Evolutionary conservation across 1,139 yeast genomes (phyloP), one percentile per base, ranked within the genome.

Genomic region (Yamadazyma mexicana): DNA sequence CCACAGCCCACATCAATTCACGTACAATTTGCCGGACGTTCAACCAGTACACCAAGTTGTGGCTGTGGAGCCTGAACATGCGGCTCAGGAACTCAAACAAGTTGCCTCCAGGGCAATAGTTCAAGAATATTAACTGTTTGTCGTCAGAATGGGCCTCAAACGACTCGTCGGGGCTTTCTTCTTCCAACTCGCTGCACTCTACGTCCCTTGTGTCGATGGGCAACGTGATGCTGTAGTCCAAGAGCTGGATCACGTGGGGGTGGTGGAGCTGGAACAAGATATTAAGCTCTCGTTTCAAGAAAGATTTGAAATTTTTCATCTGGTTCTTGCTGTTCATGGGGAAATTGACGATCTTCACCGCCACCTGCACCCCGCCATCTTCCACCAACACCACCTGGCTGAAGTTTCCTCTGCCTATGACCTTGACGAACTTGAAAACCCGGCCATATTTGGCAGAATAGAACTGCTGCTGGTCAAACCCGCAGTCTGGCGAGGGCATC

Each of bases 41-140:
- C 36, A 58, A 52, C 58, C 82, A 71, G 30, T 69, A 69, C 5
- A 43, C 56, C 30, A 76, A 44, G 15, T 58, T 49, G 11, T 62
- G 56, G 11, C 33, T 29, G 33, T 40, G 43, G 14, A 40, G 23
- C 33, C 44, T 40, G 34, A 47, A 43, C 36, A 54, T 46, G 4
- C 32, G 36, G 8, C 35, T 31, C 5, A 85, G 75, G 42, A 87
- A 75, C 31, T 81, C 81, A 52, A 83, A 81, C 33, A 92, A 61
- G 54, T 88, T 95, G 1, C 98, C 97, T 2, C 98, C 97, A 10
- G 69, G 63, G 54, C 91, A 86, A 56, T 77, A 87, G 2, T 89
- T 87, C 51, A 89, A 69, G 35, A 85, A 83, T 57, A 89, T 73
- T 25, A 78, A 66, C 58, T 67, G 79, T 37, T 64, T 61, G 36